Evolutionary conservation across 768 basidiomycete genomes (phyloP).

Genomic region (Lactifluus volemus): DNA sequence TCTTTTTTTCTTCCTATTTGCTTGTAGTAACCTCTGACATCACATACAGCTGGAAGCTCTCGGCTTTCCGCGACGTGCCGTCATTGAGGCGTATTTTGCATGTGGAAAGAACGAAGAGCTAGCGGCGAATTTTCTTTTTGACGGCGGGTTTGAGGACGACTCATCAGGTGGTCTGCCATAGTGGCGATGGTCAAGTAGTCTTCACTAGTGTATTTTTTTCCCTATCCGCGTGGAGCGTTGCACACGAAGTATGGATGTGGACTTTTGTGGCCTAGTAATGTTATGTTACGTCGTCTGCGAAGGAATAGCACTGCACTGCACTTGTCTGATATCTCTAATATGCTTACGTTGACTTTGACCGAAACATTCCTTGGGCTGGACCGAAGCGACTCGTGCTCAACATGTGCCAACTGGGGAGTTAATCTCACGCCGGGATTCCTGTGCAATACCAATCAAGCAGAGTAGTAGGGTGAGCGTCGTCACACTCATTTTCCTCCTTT

Average conservation of each 20-base stretch:
- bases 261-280: background rate
- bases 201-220: conserved; percentile 6
- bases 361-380: background rate
- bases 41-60: conserved; percentile 63
- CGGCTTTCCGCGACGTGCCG: conserved; percentile 76
- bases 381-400: background rate
- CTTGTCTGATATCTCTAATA: background rate
- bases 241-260: conserved; percentile 1
- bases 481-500: background rate
- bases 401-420: background rate
- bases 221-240: background rate
- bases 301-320: background rate
- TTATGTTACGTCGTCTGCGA: background rate
- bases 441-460: background rate
- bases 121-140: conserved; percentile 91
- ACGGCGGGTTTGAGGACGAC: conserved; percentile 49
- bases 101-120: conserved; percentile 97
- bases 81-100: conserved; percentile 85
- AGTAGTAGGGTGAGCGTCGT: background rate
- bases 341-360: background rate
- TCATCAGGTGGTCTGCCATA: background rate
- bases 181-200: background rate
- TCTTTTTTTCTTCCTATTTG: conserved; percentile 15
- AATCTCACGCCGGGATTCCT: background rate
- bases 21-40: background rate